phyloP scores from a whole-genome alignment of 2,329 filamentous ascomycete species.

The Penicillium paneum region DNA sequence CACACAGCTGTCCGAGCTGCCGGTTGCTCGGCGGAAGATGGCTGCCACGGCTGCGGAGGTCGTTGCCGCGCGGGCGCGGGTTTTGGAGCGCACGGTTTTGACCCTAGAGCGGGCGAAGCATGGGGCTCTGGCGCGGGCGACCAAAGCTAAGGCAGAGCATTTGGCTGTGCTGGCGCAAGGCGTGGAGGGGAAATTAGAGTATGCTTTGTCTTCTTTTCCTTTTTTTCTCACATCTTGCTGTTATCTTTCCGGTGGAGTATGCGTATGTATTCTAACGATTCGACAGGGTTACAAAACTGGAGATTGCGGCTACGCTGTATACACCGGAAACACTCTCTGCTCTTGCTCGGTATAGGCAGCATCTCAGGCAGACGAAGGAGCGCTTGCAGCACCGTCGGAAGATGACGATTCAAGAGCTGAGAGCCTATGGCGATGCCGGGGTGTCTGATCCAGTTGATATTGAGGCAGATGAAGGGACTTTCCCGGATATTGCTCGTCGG shows the following conservation, averaged over 20 bases:
- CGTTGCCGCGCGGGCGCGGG: conserved; percentile 29
- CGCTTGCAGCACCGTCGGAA: conserved; percentile 32
- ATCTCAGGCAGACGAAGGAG: conserved; percentile 29
- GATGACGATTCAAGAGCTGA: conserved; percentile 32
- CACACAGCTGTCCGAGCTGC: conserved; percentile 33
- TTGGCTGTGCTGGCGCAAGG: conserved; percentile 38
- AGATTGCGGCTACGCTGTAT: conserved; percentile 37
- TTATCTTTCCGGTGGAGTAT: not conserved
- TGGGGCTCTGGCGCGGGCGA: conserved; percentile 35
- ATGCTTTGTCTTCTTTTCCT: conserved; percentile 18
- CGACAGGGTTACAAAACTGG: conserved; percentile 36
- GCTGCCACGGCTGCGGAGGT: conserved; percentile 36
- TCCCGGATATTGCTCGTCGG: conserved; percentile 38
- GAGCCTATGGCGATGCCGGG: conserved; percentile 34
- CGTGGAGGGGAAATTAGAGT: conserved; percentile 39
- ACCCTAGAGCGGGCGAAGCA: conserved; percentile 42
- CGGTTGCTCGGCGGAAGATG: conserved; percentile 33
- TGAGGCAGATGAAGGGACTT: conserved; percentile 21
- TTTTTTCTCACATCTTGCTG: not conserved
- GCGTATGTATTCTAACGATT: not conserved
- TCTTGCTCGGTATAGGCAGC: conserved; percentile 32
- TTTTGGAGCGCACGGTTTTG: conserved; percentile 39
- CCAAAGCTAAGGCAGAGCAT: conserved; percentile 41
- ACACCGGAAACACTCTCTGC: conserved; percentile 38
- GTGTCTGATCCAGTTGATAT: conserved; percentile 6